A percentile compares a stretch with the other conserved stretches of the same genome.
Evolutionary conservation across 192 early-diverging fungal genomes (phyloP).

Genomic region (Haplosporangium gracile): DNA sequence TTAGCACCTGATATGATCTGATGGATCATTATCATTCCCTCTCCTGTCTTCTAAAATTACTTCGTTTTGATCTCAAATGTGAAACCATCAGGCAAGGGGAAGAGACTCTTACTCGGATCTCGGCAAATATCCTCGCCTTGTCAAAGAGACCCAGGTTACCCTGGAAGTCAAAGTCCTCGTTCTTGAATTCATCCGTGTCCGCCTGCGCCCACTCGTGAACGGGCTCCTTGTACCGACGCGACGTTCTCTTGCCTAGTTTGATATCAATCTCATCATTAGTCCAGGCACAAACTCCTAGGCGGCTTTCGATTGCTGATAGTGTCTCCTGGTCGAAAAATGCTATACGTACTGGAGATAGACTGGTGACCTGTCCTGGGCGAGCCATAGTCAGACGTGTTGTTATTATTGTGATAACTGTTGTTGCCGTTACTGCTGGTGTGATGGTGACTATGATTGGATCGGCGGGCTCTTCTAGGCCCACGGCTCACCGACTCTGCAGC

Average conservation of each 20-base stretch:
- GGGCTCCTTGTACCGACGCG: constrained; percentile 37
- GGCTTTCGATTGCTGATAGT: neutral
- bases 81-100: neutral
- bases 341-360: constrained; percentile 21
- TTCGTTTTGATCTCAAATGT: neutral
- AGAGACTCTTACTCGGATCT: constrained; percentile 60
- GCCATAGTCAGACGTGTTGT: constrained; percentile 49
- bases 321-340: neutral
- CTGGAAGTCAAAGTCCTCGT: constrained; percentile 78
- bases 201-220: constrained; percentile 70
- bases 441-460: constrained; percentile 10
- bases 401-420: constrained; percentile 31
- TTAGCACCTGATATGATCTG: neutral
- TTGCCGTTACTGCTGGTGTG: constrained; percentile 11
- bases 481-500: constrained; percentile 40
- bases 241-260: constrained; percentile 34
- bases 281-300: neutral
- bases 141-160: constrained; percentile 75
- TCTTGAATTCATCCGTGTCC: constrained; percentile 69
- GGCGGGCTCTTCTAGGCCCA: constrained; percentile 31
- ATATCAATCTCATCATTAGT: neutral
- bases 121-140: constrained; percentile 77
- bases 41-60: too few species aligned
- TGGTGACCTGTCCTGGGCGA: constrained; percentile 33
- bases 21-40: neutral